Evolutionary conservation across 2,329 filamentous ascomycete genomes (phyloP).

Genomic region (Mollisiaceae sp.): DNA sequence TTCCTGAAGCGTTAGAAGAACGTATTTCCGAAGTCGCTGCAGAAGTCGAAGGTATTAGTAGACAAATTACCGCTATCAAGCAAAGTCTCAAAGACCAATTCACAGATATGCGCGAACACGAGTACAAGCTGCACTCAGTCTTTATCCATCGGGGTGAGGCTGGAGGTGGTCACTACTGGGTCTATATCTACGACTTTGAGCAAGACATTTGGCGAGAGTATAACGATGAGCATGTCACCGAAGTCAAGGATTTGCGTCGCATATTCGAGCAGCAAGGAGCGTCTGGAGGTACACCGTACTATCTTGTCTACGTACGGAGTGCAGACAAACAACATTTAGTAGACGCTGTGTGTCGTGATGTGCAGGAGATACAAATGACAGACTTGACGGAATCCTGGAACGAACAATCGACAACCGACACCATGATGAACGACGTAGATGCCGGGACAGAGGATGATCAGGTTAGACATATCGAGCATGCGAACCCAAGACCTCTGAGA

Average conservation of each 20-base stretch:
- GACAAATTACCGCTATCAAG: slow-evolving; percentile 53
- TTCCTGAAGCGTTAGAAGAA: slow-evolving; percentile 50
- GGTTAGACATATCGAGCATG: slow-evolving; percentile 21
- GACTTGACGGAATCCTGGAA: slow-evolving; percentile 19
- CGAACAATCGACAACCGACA: slow-evolving; percentile 7
- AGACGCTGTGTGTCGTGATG: slow-evolving; percentile 58
- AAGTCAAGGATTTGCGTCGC: slow-evolving; percentile 65
- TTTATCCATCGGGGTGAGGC: slow-evolving; percentile 84
- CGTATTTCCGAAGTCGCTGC: slow-evolving; percentile 50
- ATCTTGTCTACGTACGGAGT: slow-evolving; percentile 81
- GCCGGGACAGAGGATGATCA: slow-evolving; percentile 13
- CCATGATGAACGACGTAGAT: slow-evolving; percentile 14
- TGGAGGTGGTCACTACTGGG: slow-evolving; percentile 89
- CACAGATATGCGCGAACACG: slow-evolving; percentile 63
- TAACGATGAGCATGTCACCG: slow-evolving; percentile 84
- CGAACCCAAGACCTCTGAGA: slow-evolving; percentile 10
- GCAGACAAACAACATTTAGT: slow-evolving; percentile 63
- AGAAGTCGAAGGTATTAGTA: slow-evolving; percentile 51
- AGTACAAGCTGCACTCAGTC: slow-evolving; percentile 87
- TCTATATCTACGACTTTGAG: slow-evolving; percentile 69
- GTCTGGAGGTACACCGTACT: slow-evolving; percentile 76
- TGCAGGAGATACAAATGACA: slow-evolving; percentile 31
- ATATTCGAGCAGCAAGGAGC: slow-evolving; percentile 72
- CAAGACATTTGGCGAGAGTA: slow-evolving; percentile 86
- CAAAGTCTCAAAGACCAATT: slow-evolving; percentile 59